Percentiles rank a stretch among this genome's conserved stretches.
Conservation (phyloP, 2,329 filamentous ascomycete genomes). For the Neonectria magnoliae region DNA sequence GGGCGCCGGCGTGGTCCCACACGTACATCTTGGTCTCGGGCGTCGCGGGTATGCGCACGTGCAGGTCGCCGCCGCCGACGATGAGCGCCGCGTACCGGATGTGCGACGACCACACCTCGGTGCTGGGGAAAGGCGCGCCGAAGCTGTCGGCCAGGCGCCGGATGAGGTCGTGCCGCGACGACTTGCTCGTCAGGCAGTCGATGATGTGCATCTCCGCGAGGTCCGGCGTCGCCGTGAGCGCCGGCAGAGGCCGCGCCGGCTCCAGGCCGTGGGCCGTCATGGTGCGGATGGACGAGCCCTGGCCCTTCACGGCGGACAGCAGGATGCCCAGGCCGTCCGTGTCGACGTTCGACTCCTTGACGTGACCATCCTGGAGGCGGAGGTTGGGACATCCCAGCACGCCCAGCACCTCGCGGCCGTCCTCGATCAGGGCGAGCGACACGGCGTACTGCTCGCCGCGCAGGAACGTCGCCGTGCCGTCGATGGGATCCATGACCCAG, state of each 20-base stretch:
- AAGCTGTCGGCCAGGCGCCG: constrained; percentile 42
- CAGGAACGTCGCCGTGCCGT: constrained; percentile 71
- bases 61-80: constrained; percentile 49
- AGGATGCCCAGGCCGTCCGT: constrained; percentile 48
- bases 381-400: constrained; percentile 71
- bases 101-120: constrained; percentile 53
- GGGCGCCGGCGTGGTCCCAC: constrained; percentile 68
- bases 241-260: constrained; percentile 31
- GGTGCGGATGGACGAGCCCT: constrained; percentile 43
- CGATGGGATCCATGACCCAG: constrained; percentile 73
- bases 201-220: constrained; percentile 46
- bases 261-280: constrained; percentile 37
- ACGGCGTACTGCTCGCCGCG: constrained; percentile 71
- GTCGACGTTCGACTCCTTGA: constrained; percentile 48
- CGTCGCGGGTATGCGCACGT: constrained; percentile 45
- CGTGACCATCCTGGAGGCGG: constrained; percentile 48
- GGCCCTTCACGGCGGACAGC: constrained; percentile 47
- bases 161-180: constrained; percentile 47
- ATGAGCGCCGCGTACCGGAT: constrained; percentile 52
- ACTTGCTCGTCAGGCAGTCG: constrained; percentile 46
- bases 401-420: constrained; percentile 66
- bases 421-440: constrained; percentile 65
- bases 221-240: constrained; percentile 31
- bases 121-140: constrained; percentile 48
- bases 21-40: constrained; percentile 42